Evolutionary conservation across 805 yeast species (phyloP), one percentile per base, ranked within the genome.

Genomic region (Kodamaea laetipori): DNA sequence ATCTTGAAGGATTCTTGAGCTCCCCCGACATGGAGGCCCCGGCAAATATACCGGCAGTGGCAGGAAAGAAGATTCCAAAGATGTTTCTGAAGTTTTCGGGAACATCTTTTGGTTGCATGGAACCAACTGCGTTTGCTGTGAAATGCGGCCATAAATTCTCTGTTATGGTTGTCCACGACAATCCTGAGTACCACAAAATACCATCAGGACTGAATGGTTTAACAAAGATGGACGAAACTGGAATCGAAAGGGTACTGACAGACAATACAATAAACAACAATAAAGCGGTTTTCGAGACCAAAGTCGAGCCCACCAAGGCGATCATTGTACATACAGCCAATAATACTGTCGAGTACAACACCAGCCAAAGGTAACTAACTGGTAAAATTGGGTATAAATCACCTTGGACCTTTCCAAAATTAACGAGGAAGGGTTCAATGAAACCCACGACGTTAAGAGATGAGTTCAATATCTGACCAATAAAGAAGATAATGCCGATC

Each of bases 21-120:
- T 90, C 97, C 13, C 99, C 98, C 31, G 97, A 89, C 99, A 94
- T 94, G 17, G 96, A 86, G 1, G 99, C 97, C 12, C 99, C 99
- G 2, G 99, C 98, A 63, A 94, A 84, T 19, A 94, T 90, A 45
- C 99, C 99, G 5, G 98, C 97, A 0, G 99, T 92, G 1, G 99
- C 97, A 8, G 99, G 97, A 69, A 94, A 94, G 61, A 94, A 89
- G 35, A 94, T 87, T 3, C 98, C 98, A 76, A 94, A 94, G 50
- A 95, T 66, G 59, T 86, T 85, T 43, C 82, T 80, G 57, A 92
- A 89, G 1, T 83, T 88, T 60, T 92, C 98, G 3, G 67, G 65
- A 3, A 58, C 58, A 3, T 64, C 69, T 5, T 64, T 58, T 11
- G 75, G 80, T 35, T 55, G 62, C 21, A 82, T 80, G 3, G 96